phyloP scores from a whole-genome alignment of 1,284 basidiomycete species.

The Sparassis latifolia region DNA sequence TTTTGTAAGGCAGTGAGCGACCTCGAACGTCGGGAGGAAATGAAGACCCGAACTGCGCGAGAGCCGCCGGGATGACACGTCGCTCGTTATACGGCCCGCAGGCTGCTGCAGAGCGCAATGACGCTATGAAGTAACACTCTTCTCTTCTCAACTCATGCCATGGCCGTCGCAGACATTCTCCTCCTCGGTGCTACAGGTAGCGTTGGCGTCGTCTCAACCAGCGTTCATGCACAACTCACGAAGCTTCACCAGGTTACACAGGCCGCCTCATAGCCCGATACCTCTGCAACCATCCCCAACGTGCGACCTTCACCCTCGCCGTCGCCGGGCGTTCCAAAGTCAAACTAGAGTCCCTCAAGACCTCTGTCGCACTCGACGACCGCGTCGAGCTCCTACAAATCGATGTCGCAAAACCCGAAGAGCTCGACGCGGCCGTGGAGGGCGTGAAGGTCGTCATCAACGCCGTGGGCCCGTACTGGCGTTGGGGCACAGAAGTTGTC shows the following conservation, averaged over 20 bases:
- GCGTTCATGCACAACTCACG: slow-evolving; percentile 7
- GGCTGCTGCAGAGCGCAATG: too few species aligned
- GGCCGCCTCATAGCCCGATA: slow-evolving; percentile 59
- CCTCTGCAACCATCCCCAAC: slow-evolving; percentile 52
- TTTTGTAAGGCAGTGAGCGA: too few species aligned
- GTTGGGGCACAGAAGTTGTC: slow-evolving; percentile 59
- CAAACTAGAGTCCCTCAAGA: slow-evolving; percentile 44
- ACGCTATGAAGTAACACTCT: too few species aligned
- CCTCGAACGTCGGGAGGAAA: too few species aligned
- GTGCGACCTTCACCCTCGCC: slow-evolving; percentile 51
- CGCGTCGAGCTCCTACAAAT: slow-evolving; percentile 40
- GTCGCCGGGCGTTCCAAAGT: slow-evolving; percentile 53
- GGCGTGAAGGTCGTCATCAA: slow-evolving; percentile 60
- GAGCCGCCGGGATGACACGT: too few species aligned
- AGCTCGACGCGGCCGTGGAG: slow-evolving; percentile 24
- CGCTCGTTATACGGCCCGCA: too few species aligned
- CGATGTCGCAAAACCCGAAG: slow-evolving; percentile 40
- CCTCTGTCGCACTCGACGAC: slow-evolving; percentile 33
- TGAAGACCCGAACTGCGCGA: too few species aligned
- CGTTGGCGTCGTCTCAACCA: slow-evolving; percentile 3
- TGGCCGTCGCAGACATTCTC: slow-evolving; percentile 43
- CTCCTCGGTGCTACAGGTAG: slow-evolving; percentile 57
- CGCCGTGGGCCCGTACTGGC: slow-evolving; percentile 60
- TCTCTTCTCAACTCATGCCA: too few species aligned
- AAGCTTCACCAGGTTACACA: slow-evolving; percentile 43